These are phyloP conservation scores for Amniculicola lignicola DNA, from an alignment of 495 filamentous ascomycete genomes.

Conservation along the genomic window DNA sequence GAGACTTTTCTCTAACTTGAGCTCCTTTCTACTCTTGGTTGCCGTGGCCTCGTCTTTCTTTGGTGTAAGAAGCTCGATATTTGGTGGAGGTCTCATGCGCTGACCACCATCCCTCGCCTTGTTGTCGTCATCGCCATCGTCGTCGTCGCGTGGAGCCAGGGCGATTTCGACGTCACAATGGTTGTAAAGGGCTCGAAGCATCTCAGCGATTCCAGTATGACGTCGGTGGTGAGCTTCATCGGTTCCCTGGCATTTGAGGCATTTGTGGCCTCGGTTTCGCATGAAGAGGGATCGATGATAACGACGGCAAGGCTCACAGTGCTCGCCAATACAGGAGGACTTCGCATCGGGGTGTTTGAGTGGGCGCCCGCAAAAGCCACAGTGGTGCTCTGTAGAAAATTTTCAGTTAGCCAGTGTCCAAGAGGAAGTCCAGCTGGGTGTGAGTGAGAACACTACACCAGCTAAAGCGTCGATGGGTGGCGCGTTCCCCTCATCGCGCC, in stretches of 20 bases:
- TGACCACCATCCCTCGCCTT: neutral
- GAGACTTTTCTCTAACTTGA: conserved; percentile 10
- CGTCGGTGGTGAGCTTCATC: conserved; percentile 30
- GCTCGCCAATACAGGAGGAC: conserved; percentile 28
- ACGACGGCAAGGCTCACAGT: conserved; percentile 35
- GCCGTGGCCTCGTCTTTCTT: neutral
- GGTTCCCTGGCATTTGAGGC: conserved; percentile 22
- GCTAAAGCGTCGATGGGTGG: too few relatives aligned
- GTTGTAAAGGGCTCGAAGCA: conserved; percentile 16
- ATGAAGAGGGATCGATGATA: conserved; percentile 37
- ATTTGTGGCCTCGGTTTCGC: conserved; percentile 20
- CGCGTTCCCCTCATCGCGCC: too few relatives aligned
- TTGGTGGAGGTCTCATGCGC: neutral
- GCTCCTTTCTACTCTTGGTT: conserved; percentile 8
- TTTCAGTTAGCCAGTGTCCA: too few relatives aligned
- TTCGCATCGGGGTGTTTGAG: conserved; percentile 24
- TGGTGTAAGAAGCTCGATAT: neutral
- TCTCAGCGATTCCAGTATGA: conserved; percentile 30
- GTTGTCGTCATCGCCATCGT: neutral
- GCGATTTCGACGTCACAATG: neutral
- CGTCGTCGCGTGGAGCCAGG: neutral
- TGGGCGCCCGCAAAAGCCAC: conserved; percentile 31
- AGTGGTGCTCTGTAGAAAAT: conserved; percentile 35
- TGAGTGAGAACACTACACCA: too few relatives aligned
- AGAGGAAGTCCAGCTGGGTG: too few relatives aligned